Evolutionary conservation across 2,329 filamentous ascomycete genomes (phyloP).

Genomic region (Pyrenochaeta sp.): DNA sequence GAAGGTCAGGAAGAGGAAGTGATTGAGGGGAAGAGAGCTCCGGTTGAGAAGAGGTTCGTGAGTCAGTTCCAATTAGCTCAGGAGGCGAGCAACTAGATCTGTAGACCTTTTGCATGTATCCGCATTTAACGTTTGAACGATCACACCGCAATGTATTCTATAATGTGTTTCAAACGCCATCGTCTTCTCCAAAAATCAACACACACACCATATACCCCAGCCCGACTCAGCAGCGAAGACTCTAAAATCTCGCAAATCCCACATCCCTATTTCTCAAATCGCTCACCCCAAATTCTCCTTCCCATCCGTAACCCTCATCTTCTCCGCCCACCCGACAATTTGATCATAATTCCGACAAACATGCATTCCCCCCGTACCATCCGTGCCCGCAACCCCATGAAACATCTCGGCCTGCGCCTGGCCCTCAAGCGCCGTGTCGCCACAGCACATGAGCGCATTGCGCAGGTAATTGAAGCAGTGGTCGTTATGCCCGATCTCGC

Average conservation of each 20-base stretch:
- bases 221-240: too few species aligned
- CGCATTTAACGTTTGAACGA: too few species aligned
- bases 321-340: constrained; percentile 17
- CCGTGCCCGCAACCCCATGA: constrained; percentile 16
- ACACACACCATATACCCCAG: too few species aligned
- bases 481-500: constrained; percentile 31
- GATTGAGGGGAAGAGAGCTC: not conserved
- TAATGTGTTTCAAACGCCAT: too few species aligned
- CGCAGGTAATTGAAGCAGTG: constrained; percentile 40
- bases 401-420: constrained; percentile 13
- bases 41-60: constrained; percentile 18
- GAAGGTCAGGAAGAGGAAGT: not conserved
- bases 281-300: too few species aligned
- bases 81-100: constrained; percentile 19
- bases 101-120: too few species aligned
- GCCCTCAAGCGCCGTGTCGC: constrained; percentile 36
- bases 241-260: too few species aligned
- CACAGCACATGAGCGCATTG: constrained; percentile 33
- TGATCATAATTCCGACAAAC: constrained; percentile 27
- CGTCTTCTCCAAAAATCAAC: too few species aligned
- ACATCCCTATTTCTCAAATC: too few species aligned
- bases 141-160: too few species aligned
- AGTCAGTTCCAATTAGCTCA: constrained; percentile 24
- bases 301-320: not conserved
- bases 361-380: constrained; percentile 27